A percentile compares a stretch with the other conserved stretches of the same genome.
These are phyloP conservation scores for Lentinula boryana DNA, from an alignment of 768 basidiomycete species.

Conservation along the genomic window DNA sequence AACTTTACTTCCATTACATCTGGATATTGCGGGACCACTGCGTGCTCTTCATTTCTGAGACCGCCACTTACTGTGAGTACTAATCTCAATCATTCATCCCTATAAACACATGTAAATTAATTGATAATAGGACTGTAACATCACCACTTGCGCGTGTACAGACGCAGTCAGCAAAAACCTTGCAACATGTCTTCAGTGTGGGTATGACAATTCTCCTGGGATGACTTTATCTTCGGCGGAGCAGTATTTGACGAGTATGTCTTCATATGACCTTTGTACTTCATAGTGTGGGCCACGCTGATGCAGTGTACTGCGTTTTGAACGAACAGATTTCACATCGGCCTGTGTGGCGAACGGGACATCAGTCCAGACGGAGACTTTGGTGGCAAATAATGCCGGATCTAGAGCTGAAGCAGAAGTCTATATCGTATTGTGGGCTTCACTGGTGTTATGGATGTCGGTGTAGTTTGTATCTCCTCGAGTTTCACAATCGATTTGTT, in stretches of 20 bases:
- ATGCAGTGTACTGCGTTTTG: too few species aligned
- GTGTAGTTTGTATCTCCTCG: too few species aligned
- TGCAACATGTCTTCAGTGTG: conserved; percentile 2
- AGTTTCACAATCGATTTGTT: too few species aligned
- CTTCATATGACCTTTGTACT: too few species aligned
- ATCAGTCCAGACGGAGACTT: background rate
- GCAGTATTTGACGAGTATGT: background rate
- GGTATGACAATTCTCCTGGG: background rate
- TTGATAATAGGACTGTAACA: background rate
- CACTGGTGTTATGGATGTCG: background rate
- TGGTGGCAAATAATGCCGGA: background rate
- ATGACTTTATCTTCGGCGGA: background rate
- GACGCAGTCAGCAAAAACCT: background rate
- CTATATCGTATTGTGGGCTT: background rate
- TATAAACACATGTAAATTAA: background rate
- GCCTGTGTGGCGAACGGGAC: background rate
- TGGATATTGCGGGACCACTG: conserved; percentile 1
- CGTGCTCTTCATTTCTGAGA: background rate
- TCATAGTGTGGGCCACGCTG: too few species aligned
- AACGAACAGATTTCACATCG: background rate
- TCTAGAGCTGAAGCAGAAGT: background rate
- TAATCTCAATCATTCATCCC: background rate
- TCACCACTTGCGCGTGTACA: background rate
- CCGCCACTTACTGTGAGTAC: background rate
- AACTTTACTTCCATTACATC: conserved; percentile 1